Percentiles rank a stretch among this genome's conserved stretches.
Evolutionary conservation across 2,329 filamentous ascomycete species (phyloP).

Genomic region (Leptographium flavum): DNA sequence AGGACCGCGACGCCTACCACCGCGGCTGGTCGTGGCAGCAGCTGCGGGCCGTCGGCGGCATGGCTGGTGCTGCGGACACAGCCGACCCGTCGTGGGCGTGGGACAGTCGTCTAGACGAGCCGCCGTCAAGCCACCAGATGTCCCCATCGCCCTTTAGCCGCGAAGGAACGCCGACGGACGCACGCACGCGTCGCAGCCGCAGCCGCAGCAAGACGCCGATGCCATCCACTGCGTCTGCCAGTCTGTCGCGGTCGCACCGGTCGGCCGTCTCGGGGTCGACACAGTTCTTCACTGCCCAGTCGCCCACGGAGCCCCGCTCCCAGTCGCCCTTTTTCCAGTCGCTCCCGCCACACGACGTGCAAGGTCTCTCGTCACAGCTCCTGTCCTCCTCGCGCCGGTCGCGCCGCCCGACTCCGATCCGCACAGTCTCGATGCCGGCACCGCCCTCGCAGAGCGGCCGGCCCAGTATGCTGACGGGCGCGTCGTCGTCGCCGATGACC

Average conservation of each 20-base stretch:
- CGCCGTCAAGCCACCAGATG: constrained; percentile 16
- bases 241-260: not conserved
- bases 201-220: too few relatives aligned
- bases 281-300: constrained; percentile 22
- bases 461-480: constrained; percentile 18
- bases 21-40: constrained; percentile 57
- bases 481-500: constrained; percentile 19
- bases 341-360: not conserved
- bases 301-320: constrained; percentile 14
- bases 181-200: not conserved
- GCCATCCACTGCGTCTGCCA: constrained; percentile 15
- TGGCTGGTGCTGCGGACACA: not conserved
- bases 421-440: constrained; percentile 37
- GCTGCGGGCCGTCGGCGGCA: constrained; percentile 38
- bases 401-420: constrained; percentile 30
- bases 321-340: constrained; percentile 8
- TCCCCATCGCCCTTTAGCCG: constrained; percentile 6
- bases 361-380: not conserved
- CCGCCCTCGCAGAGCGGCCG: not conserved
- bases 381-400: constrained; percentile 9
- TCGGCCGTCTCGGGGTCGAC: constrained; percentile 17
- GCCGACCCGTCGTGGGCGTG: constrained; percentile 54
- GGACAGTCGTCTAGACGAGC: constrained; percentile 48
- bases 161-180: not conserved
- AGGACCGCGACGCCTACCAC: constrained; percentile 39